These are phyloP conservation scores for Trypanosoma caninum DNA, from an alignment of 208 protist species.

Conservation along the genomic window DNA sequence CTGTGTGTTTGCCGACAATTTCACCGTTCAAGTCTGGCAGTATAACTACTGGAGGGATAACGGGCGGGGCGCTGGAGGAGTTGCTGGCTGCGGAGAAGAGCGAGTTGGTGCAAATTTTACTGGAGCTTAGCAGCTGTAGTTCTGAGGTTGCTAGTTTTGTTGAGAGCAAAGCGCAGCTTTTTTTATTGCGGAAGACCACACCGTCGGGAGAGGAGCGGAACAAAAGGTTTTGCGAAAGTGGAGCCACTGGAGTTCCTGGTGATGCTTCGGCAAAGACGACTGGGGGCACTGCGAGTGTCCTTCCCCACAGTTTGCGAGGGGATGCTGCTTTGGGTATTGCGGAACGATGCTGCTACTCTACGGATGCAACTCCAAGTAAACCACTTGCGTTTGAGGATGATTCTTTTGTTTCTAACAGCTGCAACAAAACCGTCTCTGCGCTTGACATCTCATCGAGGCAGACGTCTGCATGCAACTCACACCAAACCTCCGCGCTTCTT, in stretches of 20 bases:
- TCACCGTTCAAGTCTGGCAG: neutral
- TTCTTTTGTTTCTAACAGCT: neutral
- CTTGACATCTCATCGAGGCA: neutral
- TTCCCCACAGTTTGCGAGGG: neutral
- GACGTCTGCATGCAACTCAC: neutral
- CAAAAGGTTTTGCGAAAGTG: too few relatives aligned
- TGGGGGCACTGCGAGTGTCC: neutral
- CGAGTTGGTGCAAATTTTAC: conserved; percentile 66
- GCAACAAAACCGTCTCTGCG: neutral
- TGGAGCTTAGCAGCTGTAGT: conserved; percentile 68
- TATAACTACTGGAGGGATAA: neutral
- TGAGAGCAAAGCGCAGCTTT: conserved; percentile 59
- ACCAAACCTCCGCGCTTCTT: neutral
- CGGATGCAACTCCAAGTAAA: conserved; percentile 8
- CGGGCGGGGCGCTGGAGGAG: conserved; percentile 44
- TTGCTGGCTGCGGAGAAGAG: conserved; percentile 46
- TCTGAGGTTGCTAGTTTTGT: conserved; percentile 60
- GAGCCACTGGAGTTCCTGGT: neutral
- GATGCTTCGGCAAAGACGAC: neutral
- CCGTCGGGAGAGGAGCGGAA: conserved; percentile 9
- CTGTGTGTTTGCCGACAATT: neutral
- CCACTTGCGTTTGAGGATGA: conserved; percentile 13
- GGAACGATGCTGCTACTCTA: neutral
- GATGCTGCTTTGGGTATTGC: neutral
- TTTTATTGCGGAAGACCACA: conserved; percentile 29